Base-by-base conservation (phyloP, 805 yeast species). In the Wickerhamomyces sydowiorum region DNA sequence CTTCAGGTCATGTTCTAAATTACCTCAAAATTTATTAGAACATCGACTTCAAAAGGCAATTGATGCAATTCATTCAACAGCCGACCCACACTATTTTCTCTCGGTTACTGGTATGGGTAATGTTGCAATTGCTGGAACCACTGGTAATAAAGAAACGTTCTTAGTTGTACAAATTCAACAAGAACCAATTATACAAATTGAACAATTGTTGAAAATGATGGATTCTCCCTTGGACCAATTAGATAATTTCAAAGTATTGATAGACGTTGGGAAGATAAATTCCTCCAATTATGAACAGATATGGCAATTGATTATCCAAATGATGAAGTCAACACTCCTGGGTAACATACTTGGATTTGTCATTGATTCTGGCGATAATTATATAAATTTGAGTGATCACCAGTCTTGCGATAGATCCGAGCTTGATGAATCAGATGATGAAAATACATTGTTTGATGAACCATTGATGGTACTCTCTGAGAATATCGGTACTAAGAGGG, bases 141-240 rank as follows among this genome's bases (percentile, higher is more conserved):
- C 56, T 8, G 80, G 80, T 2, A 75, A 75, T 54, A 50, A 56
- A 18, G 78, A 75, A 46, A 72, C 79, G 1, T 75, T 75, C 52
- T 50, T 72, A 12, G 58, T 72, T 10, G 44, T 74, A 13, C 36
- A 18, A 5, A 23, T 24, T n/a, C 19, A 21, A 21, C 33, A 18
- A 18, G 33, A 30, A 17, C 33, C 14, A 5, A 8, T 7, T 5
- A 17, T 30, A 6, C 17, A 20, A 5, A 5, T 18, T 6, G 14
- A 18, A 18, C 21, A 30, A 6, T 18, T 30, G 20, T 14, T 6
- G 17, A 12, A 3, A 10, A 12, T 32, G 10, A 4, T 32, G 7
- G 23, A 32, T 4, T 9, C 7, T 2, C 17, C 23, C 18, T 32
- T 20, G n/a, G 15, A 32, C 5, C 23, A 20, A 13, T 7, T 20